Percentiles rank a stretch among this genome's conserved stretches.
Conservation (phyloP, 2,329 filamentous ascomycete species). For the Colletotrichum tabaci region DNA sequence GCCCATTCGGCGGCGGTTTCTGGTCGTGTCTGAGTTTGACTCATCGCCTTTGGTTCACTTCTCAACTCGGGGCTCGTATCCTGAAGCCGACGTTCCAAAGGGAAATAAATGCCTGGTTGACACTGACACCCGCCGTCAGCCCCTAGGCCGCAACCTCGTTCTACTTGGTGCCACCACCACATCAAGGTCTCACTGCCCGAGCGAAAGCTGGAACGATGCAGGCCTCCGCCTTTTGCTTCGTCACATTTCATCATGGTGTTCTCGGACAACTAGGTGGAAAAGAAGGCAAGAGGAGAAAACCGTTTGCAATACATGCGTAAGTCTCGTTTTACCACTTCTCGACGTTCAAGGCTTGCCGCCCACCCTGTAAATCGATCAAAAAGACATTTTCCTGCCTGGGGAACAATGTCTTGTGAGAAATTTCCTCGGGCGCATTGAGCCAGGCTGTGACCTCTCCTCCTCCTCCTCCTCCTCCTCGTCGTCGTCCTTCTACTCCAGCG, state of each 20-base stretch:
- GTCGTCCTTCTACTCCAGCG: too few species aligned
- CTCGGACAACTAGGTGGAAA: neutral
- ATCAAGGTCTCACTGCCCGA: neutral
- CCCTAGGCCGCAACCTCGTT: neutral
- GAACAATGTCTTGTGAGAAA: too few species aligned
- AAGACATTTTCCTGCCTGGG: too few species aligned
- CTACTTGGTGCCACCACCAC: neutral
- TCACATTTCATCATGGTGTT: neutral
- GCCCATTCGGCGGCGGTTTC: neutral
- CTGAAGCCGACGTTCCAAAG: neutral
- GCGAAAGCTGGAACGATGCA: neutral
- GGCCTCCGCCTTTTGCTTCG: neutral
- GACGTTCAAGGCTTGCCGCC: neutral
- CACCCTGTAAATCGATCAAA: too few species aligned
- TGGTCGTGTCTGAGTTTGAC: neutral
- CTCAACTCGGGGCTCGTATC: neutral
- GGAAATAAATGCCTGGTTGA: neutral
- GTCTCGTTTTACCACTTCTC: too few species aligned
- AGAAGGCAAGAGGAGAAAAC: neutral
- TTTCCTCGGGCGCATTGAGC: too few species aligned
- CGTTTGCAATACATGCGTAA: neutral
- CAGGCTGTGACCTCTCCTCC: too few species aligned
- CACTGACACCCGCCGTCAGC: constrained; percentile 4
- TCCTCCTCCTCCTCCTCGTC: too few species aligned
- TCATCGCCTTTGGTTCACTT: neutral